A percentile compares a stretch with the other conserved stretches of the same genome.
Evolutionary conservation across 2,329 filamentous ascomycete species (phyloP).

Genomic region (Claviceps sorghi): DNA sequence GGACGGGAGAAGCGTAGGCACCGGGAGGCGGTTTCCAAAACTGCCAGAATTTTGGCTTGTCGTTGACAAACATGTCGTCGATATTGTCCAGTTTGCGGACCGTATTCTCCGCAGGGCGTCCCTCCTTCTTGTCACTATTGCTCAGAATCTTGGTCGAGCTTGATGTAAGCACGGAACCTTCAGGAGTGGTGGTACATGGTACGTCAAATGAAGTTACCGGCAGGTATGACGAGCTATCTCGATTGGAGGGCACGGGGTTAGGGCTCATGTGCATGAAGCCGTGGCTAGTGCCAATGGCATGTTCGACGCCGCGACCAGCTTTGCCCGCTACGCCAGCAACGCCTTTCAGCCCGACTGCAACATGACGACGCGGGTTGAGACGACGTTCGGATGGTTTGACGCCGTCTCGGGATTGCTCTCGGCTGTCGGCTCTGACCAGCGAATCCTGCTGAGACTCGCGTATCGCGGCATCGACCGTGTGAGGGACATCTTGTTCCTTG

Average conservation of each 20-base stretch:
- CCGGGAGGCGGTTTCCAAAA: slow-evolving; percentile 52
- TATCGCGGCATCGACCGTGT: slow-evolving; percentile 32
- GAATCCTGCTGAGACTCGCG: slow-evolving; percentile 20
- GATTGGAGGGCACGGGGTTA: background rate
- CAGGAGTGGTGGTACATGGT: slow-evolving; percentile 21
- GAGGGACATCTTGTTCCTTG: slow-evolving; percentile 37
- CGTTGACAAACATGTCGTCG: slow-evolving; percentile 33
- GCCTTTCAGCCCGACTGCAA: slow-evolving; percentile 35
- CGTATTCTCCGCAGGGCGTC: slow-evolving; percentile 28
- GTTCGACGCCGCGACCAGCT: slow-evolving; percentile 35
- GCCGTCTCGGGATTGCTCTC: background rate
- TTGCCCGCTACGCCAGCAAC: slow-evolving; percentile 28
- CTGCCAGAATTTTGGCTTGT: slow-evolving; percentile 40
- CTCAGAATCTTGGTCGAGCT: slow-evolving; percentile 19
- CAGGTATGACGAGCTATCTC: slow-evolving; percentile 10
- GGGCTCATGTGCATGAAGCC: slow-evolving; percentile 30
- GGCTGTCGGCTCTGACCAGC: background rate
- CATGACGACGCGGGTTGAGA: slow-evolving; percentile 26
- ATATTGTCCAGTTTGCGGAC: slow-evolving; percentile 35
- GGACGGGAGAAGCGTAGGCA: slow-evolving; percentile 45
- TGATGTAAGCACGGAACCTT: slow-evolving; percentile 23
- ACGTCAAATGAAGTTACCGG: slow-evolving; percentile 18
- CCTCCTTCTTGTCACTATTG: slow-evolving; percentile 1
- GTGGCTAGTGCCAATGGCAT: slow-evolving; percentile 38
- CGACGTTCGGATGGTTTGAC: slow-evolving; percentile 4